phyloP scores from a whole-genome alignment of 2,329 filamentous ascomycete genomes.

The Aspergillus sp. region DNA sequence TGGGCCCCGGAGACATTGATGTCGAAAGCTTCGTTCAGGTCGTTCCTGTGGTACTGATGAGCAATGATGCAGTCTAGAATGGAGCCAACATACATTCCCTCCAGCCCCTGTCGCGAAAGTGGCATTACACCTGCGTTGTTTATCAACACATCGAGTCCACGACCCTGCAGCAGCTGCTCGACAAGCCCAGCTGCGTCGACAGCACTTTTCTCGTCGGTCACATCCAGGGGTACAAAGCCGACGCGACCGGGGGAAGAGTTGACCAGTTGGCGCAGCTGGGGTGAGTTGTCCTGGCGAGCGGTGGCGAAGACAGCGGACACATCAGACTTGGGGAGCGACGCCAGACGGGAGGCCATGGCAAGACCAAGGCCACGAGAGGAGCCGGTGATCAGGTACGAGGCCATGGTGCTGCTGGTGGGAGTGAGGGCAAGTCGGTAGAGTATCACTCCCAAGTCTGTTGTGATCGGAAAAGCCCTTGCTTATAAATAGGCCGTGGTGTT shows the following conservation, averaged over 20 bases:
- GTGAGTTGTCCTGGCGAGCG: constrained; percentile 25
- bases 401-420: constrained; percentile 15
- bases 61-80: neutral
- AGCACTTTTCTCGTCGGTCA: constrained; percentile 26
- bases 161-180: constrained; percentile 24
- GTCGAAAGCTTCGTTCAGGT: constrained; percentile 30
- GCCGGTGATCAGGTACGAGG: constrained; percentile 31
- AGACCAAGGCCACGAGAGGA: constrained; percentile 30
- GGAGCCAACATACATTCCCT: constrained; percentile 14
- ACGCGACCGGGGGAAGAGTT: constrained; percentile 27
- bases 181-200: constrained; percentile 25
- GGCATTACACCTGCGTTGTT: constrained; percentile 36
- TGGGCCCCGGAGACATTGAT: constrained; percentile 37
- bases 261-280: constrained; percentile 26
- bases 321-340: constrained; percentile 20
- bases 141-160: constrained; percentile 39
- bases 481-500: too few species aligned
- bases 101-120: constrained; percentile 7
- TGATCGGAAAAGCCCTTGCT: too few species aligned
- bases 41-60: constrained; percentile 17
- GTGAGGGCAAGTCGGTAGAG: neutral
- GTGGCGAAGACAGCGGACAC: constrained; percentile 36
- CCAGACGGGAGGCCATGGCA: constrained; percentile 21
- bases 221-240: constrained; percentile 28
- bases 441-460: too few species aligned